phyloP scores from a whole-genome alignment of 108 stramenopile genomes.

The Pelagomonas calceolata region DNA sequence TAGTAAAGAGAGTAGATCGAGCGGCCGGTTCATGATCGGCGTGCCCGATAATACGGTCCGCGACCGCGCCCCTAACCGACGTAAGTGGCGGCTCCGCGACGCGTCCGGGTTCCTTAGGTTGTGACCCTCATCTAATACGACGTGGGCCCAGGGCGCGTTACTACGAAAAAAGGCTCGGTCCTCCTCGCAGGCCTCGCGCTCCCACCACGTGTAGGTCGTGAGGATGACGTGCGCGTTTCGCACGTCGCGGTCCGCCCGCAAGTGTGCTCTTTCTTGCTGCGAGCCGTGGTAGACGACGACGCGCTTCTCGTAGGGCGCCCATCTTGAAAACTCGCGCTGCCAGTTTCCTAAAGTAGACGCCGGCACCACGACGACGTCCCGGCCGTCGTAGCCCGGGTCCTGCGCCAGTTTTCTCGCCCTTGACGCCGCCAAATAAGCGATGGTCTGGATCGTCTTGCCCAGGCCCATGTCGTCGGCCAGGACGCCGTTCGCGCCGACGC shows the following conservation, averaged over 20 bases:
- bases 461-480: slow-evolving; percentile 94
- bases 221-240: slow-evolving; percentile 54
- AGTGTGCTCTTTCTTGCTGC: slow-evolving; percentile 42
- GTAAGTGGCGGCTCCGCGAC: not conserved
- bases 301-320: slow-evolving; percentile 57
- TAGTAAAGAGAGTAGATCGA: slow-evolving; percentile 67
- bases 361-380: slow-evolving; percentile 87
- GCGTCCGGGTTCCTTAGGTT: not conserved
- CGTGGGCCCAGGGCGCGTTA: not conserved
- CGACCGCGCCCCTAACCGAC: not conserved
- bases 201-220: slow-evolving; percentile 56
- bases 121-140: not conserved
- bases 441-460: slow-evolving; percentile 93
- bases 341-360: slow-evolving; percentile 86
- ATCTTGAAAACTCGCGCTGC: slow-evolving; percentile 82
- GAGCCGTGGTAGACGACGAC: slow-evolving; percentile 71
- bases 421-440: slow-evolving; percentile 61
- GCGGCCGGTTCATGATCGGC: slow-evolving; percentile 63
- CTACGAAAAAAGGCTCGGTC: not conserved
- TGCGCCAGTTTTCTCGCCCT: slow-evolving; percentile 23
- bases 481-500: slow-evolving; percentile 62
- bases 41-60: slow-evolving; percentile 25
- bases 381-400: too few relatives aligned
- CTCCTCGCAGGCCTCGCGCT: not conserved
- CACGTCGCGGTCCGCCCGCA: slow-evolving; percentile 25